These are phyloP conservation scores for Boletus insuetus DNA, from an alignment of 768 basidiomycete species.

Conservation along the genomic window DNA sequence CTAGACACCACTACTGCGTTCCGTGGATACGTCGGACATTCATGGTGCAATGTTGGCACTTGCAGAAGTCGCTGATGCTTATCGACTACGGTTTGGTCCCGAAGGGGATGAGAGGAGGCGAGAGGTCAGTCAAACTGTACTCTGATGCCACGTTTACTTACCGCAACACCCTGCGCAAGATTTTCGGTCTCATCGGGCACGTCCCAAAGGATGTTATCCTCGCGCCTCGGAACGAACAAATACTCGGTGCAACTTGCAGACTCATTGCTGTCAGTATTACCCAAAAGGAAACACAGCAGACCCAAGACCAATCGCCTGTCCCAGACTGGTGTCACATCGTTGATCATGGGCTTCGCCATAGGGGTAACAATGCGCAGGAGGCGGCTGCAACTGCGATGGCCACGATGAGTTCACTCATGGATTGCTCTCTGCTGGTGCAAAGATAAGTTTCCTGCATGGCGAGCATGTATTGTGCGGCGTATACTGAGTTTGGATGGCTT, in stretches of 20 bases:
- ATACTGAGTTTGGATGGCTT: constrained; percentile 15
- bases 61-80: constrained; percentile 68
- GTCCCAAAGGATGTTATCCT: constrained; percentile 60
- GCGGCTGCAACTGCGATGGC: constrained; percentile 71
- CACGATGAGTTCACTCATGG: constrained; percentile 62
- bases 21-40: constrained; percentile 65
- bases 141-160: constrained; percentile 1
- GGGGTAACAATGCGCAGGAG: constrained; percentile 63
- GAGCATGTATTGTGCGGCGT: constrained; percentile 9
- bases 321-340: constrained; percentile 69
- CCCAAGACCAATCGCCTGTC: constrained; percentile 39
- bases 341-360: constrained; percentile 70
- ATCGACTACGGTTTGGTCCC: constrained; percentile 32
- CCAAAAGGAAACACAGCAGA: constrained; percentile 44
- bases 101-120: constrained; percentile 36
- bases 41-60: constrained; percentile 82
- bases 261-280: constrained; percentile 68
- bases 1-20: constrained; percentile 56
- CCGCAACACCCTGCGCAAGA: constrained; percentile 40
- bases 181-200: constrained; percentile 55
- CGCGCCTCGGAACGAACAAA: constrained; percentile 65
- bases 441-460: constrained; percentile 59
- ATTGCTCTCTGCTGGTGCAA: constrained; percentile 59
- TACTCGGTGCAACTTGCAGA: constrained; percentile 69
- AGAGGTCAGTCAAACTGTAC: constrained; percentile 39